Conservation (phyloP, 805 yeast species). For the Candida coquimbonensis region DNA sequence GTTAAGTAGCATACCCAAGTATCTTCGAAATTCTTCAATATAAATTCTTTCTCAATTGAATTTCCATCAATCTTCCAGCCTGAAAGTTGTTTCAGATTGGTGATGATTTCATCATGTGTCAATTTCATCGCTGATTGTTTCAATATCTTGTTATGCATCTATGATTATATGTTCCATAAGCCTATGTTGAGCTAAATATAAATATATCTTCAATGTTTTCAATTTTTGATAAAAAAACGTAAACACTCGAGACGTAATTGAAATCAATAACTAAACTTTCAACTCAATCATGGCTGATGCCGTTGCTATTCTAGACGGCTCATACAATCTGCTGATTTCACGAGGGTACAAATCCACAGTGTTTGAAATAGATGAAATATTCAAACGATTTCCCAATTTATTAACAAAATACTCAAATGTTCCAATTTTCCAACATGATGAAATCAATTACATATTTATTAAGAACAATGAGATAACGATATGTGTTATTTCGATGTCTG, state of each 20-base stretch:
- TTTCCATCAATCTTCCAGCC: constrained; percentile 21
- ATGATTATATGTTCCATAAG: too few relatives aligned
- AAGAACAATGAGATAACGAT: constrained; percentile 40
- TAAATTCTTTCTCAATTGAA: constrained; percentile 29
- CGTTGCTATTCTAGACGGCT: constrained; percentile 7
- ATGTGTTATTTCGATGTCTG: constrained; percentile 18
- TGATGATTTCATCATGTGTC: constrained; percentile 16
- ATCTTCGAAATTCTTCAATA: constrained; percentile 45
- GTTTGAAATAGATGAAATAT: constrained; percentile 20
- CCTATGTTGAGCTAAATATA: too few relatives aligned
- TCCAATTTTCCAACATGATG: constrained; percentile 24
- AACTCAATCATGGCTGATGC: constrained; percentile 7
- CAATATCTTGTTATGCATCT: constrained; percentile 33
- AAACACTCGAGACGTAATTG: background rate
- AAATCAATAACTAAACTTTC: background rate
- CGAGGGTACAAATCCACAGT: constrained; percentile 2
- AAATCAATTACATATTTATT: constrained; percentile 49
- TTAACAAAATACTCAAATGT: background rate
- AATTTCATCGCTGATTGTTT: constrained; percentile 26
- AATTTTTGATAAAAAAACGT: too few relatives aligned
- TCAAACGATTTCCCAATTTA: constrained; percentile 1
- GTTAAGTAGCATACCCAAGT: constrained; percentile 43
- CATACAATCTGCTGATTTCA: constrained; percentile 3
- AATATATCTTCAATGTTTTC: background rate
- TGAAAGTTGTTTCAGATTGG: constrained; percentile 14